These are phyloP conservation scores for Lasiodiplodia citricola DNA, from an alignment of 2,329 filamentous ascomycete genomes.

Conservation along the genomic window DNA sequence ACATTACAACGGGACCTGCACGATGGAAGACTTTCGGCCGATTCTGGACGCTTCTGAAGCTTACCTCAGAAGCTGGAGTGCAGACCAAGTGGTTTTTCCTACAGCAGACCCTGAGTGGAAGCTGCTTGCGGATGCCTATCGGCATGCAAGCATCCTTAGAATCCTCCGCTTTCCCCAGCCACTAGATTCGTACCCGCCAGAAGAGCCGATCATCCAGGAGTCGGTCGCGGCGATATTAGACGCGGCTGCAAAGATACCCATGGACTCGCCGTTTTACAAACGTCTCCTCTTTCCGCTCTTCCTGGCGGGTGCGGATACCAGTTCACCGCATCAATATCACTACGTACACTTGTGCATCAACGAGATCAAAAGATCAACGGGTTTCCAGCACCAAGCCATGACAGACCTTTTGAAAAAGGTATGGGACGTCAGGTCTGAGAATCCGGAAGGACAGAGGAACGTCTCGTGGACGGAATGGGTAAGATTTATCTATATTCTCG, in stretches of 20 bases:
- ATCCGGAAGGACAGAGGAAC: background rate
- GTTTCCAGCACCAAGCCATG: conserved; percentile 28
- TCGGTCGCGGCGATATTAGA: conserved; percentile 29
- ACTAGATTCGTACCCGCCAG: conserved; percentile 24
- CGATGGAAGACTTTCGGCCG: conserved; percentile 1
- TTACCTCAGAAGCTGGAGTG: conserved; percentile 23
- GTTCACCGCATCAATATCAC: conserved; percentile 30
- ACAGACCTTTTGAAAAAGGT: conserved; percentile 27
- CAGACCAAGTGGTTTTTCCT: conserved; percentile 2
- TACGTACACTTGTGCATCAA: conserved; percentile 29
- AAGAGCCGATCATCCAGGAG: conserved; percentile 20
- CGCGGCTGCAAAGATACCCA: conserved; percentile 27
- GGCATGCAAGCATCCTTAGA: conserved; percentile 28
- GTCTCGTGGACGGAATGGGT: conserved; percentile 32
- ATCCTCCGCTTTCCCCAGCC: conserved; percentile 29
- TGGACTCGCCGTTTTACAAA: conserved; percentile 28
- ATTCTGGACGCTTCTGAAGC: conserved; percentile 16
- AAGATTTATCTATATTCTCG: background rate
- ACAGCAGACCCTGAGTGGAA: conserved; percentile 28
- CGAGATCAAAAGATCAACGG: conserved; percentile 27
- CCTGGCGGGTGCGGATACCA: conserved; percentile 30
- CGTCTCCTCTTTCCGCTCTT: conserved; percentile 30
- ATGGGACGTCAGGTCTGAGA: conserved; percentile 27
- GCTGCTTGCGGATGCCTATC: conserved; percentile 29
- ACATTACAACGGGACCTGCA: background rate